phyloP scores from a whole-genome alignment of 805 yeast genomes.

The Candida ortonii region DNA sequence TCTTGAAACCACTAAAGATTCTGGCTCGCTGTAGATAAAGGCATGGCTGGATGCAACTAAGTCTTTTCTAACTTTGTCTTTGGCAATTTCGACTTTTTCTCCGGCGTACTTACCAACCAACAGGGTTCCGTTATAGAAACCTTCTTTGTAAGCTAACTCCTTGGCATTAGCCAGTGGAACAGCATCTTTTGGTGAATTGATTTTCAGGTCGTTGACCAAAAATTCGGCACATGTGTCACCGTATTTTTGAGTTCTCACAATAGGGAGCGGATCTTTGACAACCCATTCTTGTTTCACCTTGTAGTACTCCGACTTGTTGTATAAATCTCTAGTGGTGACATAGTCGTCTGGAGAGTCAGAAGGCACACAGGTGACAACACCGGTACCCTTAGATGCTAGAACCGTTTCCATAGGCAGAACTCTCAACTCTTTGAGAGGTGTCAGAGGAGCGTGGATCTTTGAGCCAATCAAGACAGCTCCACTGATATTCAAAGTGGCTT shows the following conservation, averaged over 20 bases:
- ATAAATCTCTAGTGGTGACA: slow-evolving; percentile 79
- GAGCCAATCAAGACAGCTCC: slow-evolving; percentile 85
- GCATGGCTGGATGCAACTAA: slow-evolving; percentile 75
- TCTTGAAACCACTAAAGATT: slow-evolving; percentile 82
- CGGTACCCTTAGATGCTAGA: slow-evolving; percentile 93
- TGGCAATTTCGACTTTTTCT: slow-evolving; percentile 86
- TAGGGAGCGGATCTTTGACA: slow-evolving; percentile 63
- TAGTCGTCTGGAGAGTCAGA: slow-evolving; percentile 98
- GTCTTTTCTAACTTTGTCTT: slow-evolving; percentile 81
- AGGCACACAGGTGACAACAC: slow-evolving; percentile 98
- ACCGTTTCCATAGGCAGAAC: slow-evolving; percentile 98
- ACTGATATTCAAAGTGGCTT: slow-evolving; percentile 52
- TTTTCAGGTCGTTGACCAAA: slow-evolving; percentile 81
- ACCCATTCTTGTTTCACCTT: slow-evolving; percentile 87
- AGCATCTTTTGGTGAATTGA: slow-evolving; percentile 90
- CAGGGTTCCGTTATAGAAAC: slow-evolving; percentile 87
- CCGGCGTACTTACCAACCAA: slow-evolving; percentile 80
- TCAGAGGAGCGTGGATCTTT: slow-evolving; percentile 79
- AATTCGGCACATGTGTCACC: slow-evolving; percentile 87
- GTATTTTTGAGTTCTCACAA: slow-evolving; percentile 77
- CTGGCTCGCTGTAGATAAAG: slow-evolving; percentile 93
- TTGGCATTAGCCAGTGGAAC: slow-evolving; percentile 87
- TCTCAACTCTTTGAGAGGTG: slow-evolving; percentile 65
- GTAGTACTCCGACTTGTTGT: slow-evolving; percentile 88
- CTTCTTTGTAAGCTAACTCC: slow-evolving; percentile 94